Conservation (phyloP, 129 eudicot genomes). For the Artemisia tridentata region DNA sequence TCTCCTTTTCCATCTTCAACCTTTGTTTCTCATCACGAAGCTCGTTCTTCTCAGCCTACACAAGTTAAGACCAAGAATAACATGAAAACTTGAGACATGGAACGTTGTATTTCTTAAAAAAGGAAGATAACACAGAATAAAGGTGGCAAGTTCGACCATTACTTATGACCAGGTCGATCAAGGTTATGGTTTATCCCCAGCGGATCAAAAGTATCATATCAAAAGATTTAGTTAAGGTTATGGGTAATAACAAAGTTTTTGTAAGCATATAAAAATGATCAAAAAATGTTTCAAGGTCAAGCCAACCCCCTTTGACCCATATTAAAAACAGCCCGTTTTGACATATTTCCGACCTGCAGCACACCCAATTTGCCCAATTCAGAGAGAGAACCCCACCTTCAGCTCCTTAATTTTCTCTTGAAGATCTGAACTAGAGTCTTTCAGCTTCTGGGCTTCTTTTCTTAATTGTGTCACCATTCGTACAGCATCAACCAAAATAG, state of each 20-base stretch:
- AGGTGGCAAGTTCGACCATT: not conserved
- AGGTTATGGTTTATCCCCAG: not conserved
- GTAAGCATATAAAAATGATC: not conserved
- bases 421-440: constrained; percentile 63
- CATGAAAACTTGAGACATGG: not conserved
- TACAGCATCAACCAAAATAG: constrained; percentile 77
- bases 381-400: constrained; percentile 38
- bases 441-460: constrained; percentile 73
- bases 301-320: not conserved
- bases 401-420: constrained; percentile 80
- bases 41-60: constrained; percentile 68
- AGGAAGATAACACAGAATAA: not conserved
- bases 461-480: constrained; percentile 75
- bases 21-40: constrained; percentile 92
- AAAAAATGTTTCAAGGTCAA: not conserved
- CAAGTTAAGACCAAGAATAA: constrained; percentile 12
- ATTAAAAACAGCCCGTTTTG: not conserved
- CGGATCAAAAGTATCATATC: too few species aligned
- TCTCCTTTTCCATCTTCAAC: constrained; percentile 79
- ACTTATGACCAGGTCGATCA: not conserved
- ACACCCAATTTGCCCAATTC: not conserved
- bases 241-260: not conserved
- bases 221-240: too few species aligned
- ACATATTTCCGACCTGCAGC: not conserved
- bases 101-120: not conserved